Conservation (phyloP, 352 stramenopile genomes). For the Pythium guiyangense region DNA sequence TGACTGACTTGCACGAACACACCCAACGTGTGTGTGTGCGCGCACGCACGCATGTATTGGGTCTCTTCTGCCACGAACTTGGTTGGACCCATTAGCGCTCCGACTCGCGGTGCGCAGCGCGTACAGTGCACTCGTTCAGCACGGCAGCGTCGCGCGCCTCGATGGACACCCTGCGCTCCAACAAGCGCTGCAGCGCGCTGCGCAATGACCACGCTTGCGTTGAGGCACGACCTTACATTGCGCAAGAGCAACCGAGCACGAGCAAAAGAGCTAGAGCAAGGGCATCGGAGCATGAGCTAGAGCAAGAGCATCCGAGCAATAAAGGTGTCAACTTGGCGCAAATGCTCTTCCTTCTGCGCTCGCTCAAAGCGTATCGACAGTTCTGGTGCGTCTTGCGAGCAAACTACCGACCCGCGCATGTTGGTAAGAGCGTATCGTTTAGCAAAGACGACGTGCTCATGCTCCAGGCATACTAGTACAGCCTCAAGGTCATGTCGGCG, state of each 20-base stretch:
- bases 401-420: conserved; percentile 27
- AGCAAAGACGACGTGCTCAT: conserved; percentile 84
- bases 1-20: not conserved
- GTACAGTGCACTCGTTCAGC: not conserved
- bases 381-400: conserved; percentile 64
- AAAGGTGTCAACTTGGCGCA: too few relatives aligned
- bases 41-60: too few relatives aligned
- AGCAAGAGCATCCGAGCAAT: too few relatives aligned
- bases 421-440: conserved; percentile 31
- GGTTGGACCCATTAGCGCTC: not conserved
- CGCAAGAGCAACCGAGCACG: too few relatives aligned
- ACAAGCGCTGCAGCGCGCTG: not conserved
- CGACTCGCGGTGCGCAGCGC: not conserved
- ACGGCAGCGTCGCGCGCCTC: not conserved
- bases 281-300: too few relatives aligned
- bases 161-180: not conserved
- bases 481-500: conserved; percentile 79
- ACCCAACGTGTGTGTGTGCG: too few relatives aligned
- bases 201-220: not conserved
- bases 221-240: too few relatives aligned
- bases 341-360: conserved; percentile 78
- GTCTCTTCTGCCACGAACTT: too few relatives aligned
- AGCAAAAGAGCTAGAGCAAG: too few relatives aligned
- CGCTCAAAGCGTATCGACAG: conserved; percentile 69
- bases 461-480: conserved; percentile 78